phyloP scores from a whole-genome alignment of 2,329 filamentous ascomycete genomes.

The Ceratocystis variospora region DNA sequence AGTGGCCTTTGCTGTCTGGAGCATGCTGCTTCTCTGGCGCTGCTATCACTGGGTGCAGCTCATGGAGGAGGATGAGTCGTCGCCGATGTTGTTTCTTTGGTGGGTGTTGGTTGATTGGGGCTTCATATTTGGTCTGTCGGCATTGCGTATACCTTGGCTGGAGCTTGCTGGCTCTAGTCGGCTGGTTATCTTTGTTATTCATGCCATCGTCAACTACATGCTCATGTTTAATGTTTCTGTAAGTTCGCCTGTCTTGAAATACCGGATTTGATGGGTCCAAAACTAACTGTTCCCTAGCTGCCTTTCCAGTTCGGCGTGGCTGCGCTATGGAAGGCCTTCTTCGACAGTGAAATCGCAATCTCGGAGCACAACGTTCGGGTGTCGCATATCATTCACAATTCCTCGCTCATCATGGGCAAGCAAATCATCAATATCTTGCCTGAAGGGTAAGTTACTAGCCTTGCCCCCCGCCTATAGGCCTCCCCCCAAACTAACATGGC shows the following conservation, averaged over 20 bases:
- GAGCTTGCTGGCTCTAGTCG: constrained; percentile 72
- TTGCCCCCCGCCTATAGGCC: constrained; percentile 21
- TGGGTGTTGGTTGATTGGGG: constrained; percentile 78
- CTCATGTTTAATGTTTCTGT: constrained; percentile 86
- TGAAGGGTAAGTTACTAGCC: constrained; percentile 48
- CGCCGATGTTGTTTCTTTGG: constrained; percentile 84
- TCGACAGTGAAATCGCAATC: constrained; percentile 83
- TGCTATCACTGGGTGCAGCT: constrained; percentile 73
- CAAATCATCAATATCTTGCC: constrained; percentile 97
- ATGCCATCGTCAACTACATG: constrained; percentile 64
- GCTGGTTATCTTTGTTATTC: constrained; percentile 54
- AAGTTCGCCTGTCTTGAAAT: constrained; percentile 25
- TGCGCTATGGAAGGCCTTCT: constrained; percentile 64
- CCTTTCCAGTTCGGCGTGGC: constrained; percentile 62
- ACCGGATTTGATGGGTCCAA: neutral
- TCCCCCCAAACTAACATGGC: constrained; percentile 19
- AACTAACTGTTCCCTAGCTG: constrained; percentile 34
- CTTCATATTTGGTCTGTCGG: constrained; percentile 76
- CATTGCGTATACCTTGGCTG: constrained; percentile 87
- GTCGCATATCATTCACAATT: constrained; percentile 74
- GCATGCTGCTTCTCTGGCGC: constrained; percentile 64
- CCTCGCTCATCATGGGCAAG: constrained; percentile 85
- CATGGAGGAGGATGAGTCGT: constrained; percentile 69
- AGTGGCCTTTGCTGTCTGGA: constrained; percentile 71
- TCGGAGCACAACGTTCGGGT: constrained; percentile 89